Percentiles rank a stretch among this genome's conserved stretches.
These are phyloP conservation scores for Babesia divergens DNA, from an alignment of 169 alveolate species.

Conservation along the genomic window DNA sequence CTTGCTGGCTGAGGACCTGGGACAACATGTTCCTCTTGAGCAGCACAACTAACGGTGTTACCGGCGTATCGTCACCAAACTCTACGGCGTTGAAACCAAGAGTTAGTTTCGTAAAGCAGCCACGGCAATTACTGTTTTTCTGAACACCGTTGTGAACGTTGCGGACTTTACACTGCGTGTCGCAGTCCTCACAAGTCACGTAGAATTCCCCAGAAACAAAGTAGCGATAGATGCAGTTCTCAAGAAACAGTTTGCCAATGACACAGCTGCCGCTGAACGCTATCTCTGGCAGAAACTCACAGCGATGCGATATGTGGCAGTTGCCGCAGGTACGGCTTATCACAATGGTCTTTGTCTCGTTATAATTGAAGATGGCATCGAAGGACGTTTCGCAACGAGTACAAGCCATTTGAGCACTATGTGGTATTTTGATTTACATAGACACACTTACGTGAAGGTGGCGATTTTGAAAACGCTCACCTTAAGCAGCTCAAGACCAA, in stretches of 20 bases:
- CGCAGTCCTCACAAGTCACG: conserved; percentile 63
- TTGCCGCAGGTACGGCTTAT: conserved; percentile 21
- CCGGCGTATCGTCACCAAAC: conserved; percentile 12
- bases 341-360: conserved; percentile 24
- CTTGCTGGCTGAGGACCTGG: not conserved
- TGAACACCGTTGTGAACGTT: conserved; percentile 50
- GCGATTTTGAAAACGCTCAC: conserved; percentile 31
- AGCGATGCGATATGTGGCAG: conserved; percentile 31
- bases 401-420: conserved; percentile 39
- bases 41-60: conserved; percentile 15
- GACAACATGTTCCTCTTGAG: not conserved
- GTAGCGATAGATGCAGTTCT: conserved; percentile 27
- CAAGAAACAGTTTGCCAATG: conserved; percentile 40
- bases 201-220: conserved; percentile 38
- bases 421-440: not conserved
- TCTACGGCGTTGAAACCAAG: conserved; percentile 33
- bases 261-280: conserved; percentile 21
- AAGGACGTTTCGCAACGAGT: conserved; percentile 26
- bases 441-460: conserved; percentile 27
- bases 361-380: conserved; percentile 25
- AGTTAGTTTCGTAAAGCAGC: conserved; percentile 48
- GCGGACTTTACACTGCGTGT: conserved; percentile 55
- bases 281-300: conserved; percentile 41
- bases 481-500: conserved; percentile 38
- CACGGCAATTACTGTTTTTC: conserved; percentile 51